phyloP scores from a whole-genome alignment of 352 stramenopile species.

The Phytophthora megakarya region DNA sequence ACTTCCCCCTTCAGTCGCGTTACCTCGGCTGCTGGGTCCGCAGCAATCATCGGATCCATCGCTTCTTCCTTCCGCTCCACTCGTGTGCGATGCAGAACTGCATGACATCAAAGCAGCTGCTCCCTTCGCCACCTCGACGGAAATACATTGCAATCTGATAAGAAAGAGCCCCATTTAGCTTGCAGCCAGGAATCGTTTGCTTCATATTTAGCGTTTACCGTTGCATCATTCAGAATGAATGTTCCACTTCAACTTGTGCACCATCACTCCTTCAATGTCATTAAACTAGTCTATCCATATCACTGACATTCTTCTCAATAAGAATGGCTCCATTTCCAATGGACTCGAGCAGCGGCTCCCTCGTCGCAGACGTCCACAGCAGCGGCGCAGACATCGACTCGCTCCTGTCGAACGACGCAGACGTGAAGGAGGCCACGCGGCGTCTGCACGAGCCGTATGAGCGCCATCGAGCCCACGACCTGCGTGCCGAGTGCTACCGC shows the following conservation, averaged over 20 bases:
- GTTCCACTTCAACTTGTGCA: constrained; percentile 5
- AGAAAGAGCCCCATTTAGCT: constrained; percentile 30
- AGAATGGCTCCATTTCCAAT: too few species aligned
- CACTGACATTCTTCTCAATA: not conserved
- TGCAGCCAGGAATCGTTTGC: too few species aligned
- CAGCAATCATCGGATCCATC: constrained; percentile 24
- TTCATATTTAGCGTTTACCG: constrained; percentile 27
- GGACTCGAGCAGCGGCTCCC: constrained; percentile 25
- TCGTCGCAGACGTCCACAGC: constrained; percentile 53
- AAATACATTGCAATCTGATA: constrained; percentile 27
- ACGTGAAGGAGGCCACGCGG: constrained; percentile 35
- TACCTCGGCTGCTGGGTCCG: constrained; percentile 51
- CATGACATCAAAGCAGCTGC: not conserved
- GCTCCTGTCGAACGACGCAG: constrained; percentile 53
- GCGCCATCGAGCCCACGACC: constrained; percentile 70
- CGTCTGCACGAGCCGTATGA: constrained; percentile 75
- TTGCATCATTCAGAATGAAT: constrained; percentile 15
- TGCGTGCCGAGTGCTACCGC: constrained; percentile 82
- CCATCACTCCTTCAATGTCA: too few species aligned
- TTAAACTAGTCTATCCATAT: not conserved
- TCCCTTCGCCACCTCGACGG: constrained; percentile 9
- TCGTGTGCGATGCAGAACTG: constrained; percentile 31
- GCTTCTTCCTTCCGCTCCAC: constrained; percentile 14
- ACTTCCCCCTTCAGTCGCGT: constrained; percentile 62
- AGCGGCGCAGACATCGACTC: constrained; percentile 69